Base-by-base conservation (phyloP, 768 basidiomycete genomes). In the Lentinula detonsa region DNA sequence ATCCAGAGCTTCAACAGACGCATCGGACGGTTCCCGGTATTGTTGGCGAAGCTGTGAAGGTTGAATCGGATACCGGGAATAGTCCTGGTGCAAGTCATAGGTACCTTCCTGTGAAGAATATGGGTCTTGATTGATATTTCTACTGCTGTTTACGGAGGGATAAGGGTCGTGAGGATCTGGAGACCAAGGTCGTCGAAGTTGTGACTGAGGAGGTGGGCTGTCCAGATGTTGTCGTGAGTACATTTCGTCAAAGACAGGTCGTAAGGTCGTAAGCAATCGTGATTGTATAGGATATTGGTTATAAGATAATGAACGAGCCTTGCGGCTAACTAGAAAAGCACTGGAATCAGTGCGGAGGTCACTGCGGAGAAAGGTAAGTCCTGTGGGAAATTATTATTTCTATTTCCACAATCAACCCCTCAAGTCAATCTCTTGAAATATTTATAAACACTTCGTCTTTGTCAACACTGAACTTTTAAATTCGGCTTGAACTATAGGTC, bases 1-100 rank as follows among this genome's bases (percentile, higher is more conserved):
- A 72, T 90, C 88, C 59, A 88, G 78, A 2, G 87, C 86, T 68
- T 89, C 87, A 1, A 88, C 79, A 59, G 86, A 87, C 31, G 78
- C 79, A 61, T 88, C 87, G 5, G 86, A 86, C 4, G 80, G 73
- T 61, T 87, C 83, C 62, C 81, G 71, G 33, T 74, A 73, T 56
- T 70, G 72, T 51, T 68, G 71, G 10, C 62, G 63, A 23, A 61
- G 59, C 42, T 65, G 67, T 3, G 61, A 65, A 52, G 52, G 65
- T 56, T 35, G 61, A 40, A 39, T 67, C 60, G 50, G 63, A 42
- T 69, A 61, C 45, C 67, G 59, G 35, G 59, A 65, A 40, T 70
- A 63, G 35, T 65, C 61, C 4, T 66, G 51, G 13, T 64, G 37
- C 6, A 23, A 31, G 57, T 58, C 46, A 49, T 65, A 59, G 16